Conservation (phyloP, 208 protist genomes). For the Leishmania guyanensis region DNA sequence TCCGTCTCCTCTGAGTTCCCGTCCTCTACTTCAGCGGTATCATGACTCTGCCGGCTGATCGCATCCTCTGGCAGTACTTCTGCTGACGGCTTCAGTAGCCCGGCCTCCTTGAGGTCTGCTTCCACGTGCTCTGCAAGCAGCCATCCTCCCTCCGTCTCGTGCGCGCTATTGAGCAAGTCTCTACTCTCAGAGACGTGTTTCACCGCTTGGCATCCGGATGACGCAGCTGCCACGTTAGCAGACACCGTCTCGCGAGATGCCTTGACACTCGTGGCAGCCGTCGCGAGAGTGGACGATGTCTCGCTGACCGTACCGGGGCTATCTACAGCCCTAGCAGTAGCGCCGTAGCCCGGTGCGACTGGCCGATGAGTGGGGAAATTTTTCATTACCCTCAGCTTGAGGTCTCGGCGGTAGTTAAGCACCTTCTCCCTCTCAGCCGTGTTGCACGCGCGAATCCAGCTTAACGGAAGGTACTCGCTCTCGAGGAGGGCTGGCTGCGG, state of each 20-base stretch:
- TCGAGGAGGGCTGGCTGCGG: slow-evolving; percentile 8
- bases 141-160: background rate
- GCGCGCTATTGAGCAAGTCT: background rate
- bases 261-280: background rate
- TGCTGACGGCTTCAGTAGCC: background rate
- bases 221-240: background rate
- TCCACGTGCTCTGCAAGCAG: background rate
- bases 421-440: slow-evolving; percentile 4
- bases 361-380: background rate
- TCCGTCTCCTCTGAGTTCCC: background rate
- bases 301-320: background rate
- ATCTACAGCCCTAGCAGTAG: background rate
- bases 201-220: background rate
- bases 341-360: too few relatives aligned
- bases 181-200: too few relatives aligned
- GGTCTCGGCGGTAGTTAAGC: slow-evolving; percentile 10
- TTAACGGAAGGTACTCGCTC: slow-evolving; percentile 15
- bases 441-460: slow-evolving; percentile 10
- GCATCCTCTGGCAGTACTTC: background rate
- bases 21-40: background rate
- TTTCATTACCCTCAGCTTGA: slow-evolving; percentile 18
- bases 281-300: background rate
- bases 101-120: background rate
- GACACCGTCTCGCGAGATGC: background rate
- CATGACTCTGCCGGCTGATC: background rate